Conservation (phyloP, 1,284 basidiomycete genomes). For the Fistulina hepatica region DNA sequence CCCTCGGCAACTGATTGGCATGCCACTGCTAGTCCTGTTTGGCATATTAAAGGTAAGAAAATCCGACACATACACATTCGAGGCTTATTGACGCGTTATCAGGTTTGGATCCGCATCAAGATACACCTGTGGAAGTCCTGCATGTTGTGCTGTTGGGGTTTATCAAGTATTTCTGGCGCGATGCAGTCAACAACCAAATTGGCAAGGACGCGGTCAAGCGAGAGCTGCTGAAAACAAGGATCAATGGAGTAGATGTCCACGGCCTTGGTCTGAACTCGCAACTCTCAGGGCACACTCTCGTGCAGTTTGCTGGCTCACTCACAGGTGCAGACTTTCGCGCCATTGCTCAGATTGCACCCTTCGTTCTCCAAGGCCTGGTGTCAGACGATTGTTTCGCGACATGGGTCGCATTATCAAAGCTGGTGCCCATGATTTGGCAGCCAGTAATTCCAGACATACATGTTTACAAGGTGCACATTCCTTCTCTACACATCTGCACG, state of each 20-base stretch:
- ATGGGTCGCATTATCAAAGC: conserved; percentile 23
- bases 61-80: background rate
- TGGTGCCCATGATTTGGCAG: conserved; percentile 27
- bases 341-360: conserved; percentile 27
- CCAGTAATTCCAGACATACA: conserved; percentile 24
- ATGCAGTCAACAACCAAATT: conserved; percentile 20
- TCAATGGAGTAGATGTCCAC: conserved; percentile 19
- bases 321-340: conserved; percentile 26
- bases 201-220: conserved; percentile 16
- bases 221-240: conserved; percentile 13
- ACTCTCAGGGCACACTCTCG: conserved; percentile 22
- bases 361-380: conserved; percentile 25
- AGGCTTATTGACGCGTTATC: background rate
- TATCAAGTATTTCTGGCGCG: conserved; percentile 30
- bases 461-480: conserved; percentile 18
- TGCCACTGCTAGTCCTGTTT: conserved; percentile 18
- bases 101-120: conserved; percentile 26
- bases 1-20: too few relatives aligned
- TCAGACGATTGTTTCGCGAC: conserved; percentile 14
- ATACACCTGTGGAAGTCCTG: conserved; percentile 27
- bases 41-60: conserved; percentile 15
- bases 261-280: conserved; percentile 22
- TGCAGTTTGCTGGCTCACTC: conserved; percentile 25
- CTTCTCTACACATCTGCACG: background rate
- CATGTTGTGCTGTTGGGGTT: conserved; percentile 29